Conservation (phyloP, 2,329 filamentous ascomycete genomes). For the Orbilia oligospora region DNA sequence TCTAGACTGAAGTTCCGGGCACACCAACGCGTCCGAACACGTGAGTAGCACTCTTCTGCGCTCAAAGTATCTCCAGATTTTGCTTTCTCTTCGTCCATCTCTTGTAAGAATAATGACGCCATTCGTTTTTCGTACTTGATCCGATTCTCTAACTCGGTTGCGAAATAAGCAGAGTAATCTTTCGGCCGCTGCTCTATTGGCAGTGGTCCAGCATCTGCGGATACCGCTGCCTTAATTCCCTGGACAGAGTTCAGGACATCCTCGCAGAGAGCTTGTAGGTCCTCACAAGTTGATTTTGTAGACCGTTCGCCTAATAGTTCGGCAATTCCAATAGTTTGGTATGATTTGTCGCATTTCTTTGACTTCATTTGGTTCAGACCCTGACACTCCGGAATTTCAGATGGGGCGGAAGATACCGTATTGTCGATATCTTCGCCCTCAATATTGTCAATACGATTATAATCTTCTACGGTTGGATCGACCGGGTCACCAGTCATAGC, state of each 20-base stretch:
- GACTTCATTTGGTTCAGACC: too few relatives aligned
- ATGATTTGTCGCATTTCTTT: too few relatives aligned
- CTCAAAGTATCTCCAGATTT: neutral
- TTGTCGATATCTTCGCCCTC: neutral
- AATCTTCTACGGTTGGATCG: neutral
- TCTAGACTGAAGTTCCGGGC: too few relatives aligned
- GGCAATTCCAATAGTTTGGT: neutral
- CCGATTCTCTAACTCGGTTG: neutral
- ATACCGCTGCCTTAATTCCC: neutral
- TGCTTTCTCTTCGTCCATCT: neutral
- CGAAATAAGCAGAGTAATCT: slow-evolving; percentile 3
- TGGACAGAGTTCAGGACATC: neutral
- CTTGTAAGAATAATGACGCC: neutral
- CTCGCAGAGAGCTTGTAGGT: neutral
- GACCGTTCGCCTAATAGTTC: neutral
- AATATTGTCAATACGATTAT: neutral
- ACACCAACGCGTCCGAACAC: neutral
- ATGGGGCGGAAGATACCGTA: too few relatives aligned
- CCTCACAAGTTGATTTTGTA: neutral
- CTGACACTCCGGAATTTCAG: too few relatives aligned
- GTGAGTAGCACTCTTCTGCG: neutral
- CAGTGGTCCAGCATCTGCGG: too few relatives aligned
- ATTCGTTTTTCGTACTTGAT: neutral
- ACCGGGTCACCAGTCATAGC: neutral
- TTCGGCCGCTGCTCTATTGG: too few relatives aligned